Base-by-base conservation (phyloP, 169 alveolate genomes). In the Cardiosporidium cionae region DNA sequence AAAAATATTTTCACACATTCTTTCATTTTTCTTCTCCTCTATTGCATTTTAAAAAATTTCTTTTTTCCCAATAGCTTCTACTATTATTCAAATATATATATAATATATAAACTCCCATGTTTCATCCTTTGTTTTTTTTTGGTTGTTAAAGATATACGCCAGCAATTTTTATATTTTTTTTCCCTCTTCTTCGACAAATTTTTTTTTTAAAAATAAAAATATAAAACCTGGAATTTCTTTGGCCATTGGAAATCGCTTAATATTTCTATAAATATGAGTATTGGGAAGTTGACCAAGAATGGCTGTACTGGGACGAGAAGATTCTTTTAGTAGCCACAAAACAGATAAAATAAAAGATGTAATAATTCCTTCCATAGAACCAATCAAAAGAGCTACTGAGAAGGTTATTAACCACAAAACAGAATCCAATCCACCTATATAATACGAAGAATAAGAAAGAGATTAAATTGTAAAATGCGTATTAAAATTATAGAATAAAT, bases 281-380 rank as follows among this genome's bases (percentile, higher is more conserved):
- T 64, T 58, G 0, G 82, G 82, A 7, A 80, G 75, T 27, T 65
- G 53, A 25, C 86, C 86, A 16, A 80, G 66, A 36, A 68, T 65
- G 22, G 34, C 29, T 52, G 35, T 64, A 31, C 37, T 32, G 6
- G 86, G 86, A 23, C 82, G 72, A 27, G 82, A 72, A 0, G 82
- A 68, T 32, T 69, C 70, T 27, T 67, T 65, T 32, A 73, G 65
- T 36, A 80, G 80, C 86, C 86, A 80, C n/a, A 80, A 76, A 9
- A 80, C 80, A 0, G 86, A 80, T 0, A 80, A 76, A 7, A 67
- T 70, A 44, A 80, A 68, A 29, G 86, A 80, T 25, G 75, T 70
- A 25, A 80, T 32, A n/a, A 80, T 74, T 44, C 86, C 86, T 23
- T 74, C 86, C 74, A 73, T 68, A 32, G 86, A 81, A 16, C 86